phyloP scores from a whole-genome alignment of 176 grass and related monocot species.

The Coix lacrymajobi region DNA sequence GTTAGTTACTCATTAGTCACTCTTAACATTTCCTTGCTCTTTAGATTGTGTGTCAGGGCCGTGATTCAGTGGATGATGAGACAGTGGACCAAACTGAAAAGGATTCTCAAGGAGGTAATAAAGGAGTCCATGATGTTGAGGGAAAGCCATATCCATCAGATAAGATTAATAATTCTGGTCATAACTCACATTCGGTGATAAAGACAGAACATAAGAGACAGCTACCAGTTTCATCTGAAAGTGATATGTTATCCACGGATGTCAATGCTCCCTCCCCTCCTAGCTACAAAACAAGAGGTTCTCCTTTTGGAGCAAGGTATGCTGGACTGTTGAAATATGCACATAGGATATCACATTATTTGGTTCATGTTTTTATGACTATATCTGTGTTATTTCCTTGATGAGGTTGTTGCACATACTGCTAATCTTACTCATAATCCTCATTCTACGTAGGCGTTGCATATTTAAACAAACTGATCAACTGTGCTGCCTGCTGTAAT shows the following conservation, averaged over 20 bases:
- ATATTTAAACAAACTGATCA: not conserved
- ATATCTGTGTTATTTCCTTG: not conserved
- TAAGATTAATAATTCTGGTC: slow-evolving; percentile 33
- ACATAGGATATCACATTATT: not conserved
- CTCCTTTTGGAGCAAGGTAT: slow-evolving; percentile 73
- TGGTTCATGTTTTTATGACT: not conserved
- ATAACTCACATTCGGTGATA: slow-evolving; percentile 17
- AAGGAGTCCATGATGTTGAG: slow-evolving; percentile 31
- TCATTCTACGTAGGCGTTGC: not conserved
- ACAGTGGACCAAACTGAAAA: slow-evolving; percentile 55
- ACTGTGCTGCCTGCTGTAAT: not conserved
- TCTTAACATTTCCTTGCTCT: slow-evolving; percentile 22
- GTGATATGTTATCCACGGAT: slow-evolving; percentile 32
- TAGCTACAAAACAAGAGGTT: slow-evolving; percentile 50
- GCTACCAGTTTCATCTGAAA: slow-evolving; percentile 37
- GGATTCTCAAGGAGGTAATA: slow-evolving; percentile 49
- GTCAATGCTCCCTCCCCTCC: slow-evolving; percentile 28
- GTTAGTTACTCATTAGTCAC: not conserved
- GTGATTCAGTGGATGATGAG: slow-evolving; percentile 52
- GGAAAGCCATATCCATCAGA: slow-evolving; percentile 27
- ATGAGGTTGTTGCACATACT: not conserved
- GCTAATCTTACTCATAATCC: not conserved
- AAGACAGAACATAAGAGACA: slow-evolving; percentile 41
- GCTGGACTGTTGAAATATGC: not conserved
- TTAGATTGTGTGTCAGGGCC: slow-evolving; percentile 70